These are phyloP conservation scores for Quercus ilex DNA, from an alignment of 306 rosid genomes.

Conservation along the genomic window DNA sequence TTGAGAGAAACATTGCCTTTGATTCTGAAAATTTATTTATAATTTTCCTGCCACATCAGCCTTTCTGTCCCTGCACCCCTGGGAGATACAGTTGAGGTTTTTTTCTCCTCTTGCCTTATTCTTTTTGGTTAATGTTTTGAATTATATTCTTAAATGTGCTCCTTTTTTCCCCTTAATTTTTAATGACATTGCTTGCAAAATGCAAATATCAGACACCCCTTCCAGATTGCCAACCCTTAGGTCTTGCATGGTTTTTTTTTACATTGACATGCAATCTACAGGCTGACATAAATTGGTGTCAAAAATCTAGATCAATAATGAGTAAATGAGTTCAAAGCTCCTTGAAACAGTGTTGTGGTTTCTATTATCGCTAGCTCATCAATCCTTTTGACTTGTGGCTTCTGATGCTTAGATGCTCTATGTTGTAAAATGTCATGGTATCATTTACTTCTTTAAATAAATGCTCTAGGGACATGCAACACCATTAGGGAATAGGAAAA, in stretches of 20 bases:
- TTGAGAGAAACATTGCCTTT: neutral
- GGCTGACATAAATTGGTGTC: neutral
- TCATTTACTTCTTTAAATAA: no score
- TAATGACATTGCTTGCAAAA: neutral
- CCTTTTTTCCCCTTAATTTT: neutral
- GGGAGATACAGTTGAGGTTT: neutral
- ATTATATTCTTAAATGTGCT: neutral
- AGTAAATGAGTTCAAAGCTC: neutral
- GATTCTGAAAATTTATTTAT: no score
- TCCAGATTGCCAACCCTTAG: neutral
- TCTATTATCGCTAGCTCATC: neutral
- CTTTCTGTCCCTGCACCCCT: no score
- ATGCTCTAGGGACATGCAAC: neutral
- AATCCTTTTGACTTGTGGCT: neutral
- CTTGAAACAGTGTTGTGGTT: neutral
- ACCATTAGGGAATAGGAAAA: neutral
- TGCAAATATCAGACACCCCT: neutral
- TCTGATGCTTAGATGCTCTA: neutral
- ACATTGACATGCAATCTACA: neutral
- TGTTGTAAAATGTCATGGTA: neutral
- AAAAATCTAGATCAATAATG: neutral
- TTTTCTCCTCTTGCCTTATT: neutral
- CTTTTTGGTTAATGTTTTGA: neutral
- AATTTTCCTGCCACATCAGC: no score
- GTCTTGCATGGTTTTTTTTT: neutral